Evolutionary conservation across 2,329 filamentous ascomycete species (phyloP).

Genomic region (Ophiosphaerella korrae): DNA sequence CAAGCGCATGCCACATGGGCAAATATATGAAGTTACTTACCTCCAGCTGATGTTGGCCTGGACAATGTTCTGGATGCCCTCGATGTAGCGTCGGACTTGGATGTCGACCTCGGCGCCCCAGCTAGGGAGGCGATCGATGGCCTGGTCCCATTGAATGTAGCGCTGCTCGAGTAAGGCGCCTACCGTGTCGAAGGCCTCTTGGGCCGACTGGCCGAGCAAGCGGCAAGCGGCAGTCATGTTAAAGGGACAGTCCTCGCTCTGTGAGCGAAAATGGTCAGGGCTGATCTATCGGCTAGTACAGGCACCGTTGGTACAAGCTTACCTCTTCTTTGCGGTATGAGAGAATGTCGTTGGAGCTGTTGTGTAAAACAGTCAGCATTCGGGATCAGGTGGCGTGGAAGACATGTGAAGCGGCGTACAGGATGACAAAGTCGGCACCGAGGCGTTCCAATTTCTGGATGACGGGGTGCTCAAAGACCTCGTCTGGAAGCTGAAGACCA

Average conservation of each 20-base stretch:
- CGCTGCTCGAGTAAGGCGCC: constrained; percentile 1
- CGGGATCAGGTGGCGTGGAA: not conserved
- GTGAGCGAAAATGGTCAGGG: not conserved
- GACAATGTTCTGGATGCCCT: constrained; percentile 2
- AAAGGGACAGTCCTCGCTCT: constrained; percentile 2
- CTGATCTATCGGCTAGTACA: not conserved
- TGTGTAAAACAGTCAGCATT: not conserved
- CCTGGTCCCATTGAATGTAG: constrained; percentile 3
- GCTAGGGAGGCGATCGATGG: not conserved
- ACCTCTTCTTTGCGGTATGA: constrained; percentile 5
- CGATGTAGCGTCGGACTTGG: constrained; percentile 1
- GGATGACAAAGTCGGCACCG: constrained; percentile 2
- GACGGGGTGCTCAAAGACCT: constrained; percentile 1
- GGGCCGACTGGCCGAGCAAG: not conserved
- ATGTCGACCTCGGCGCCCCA: constrained; percentile 1
- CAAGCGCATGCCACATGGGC: not conserved
- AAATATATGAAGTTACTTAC: not conserved
- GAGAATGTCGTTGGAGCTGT: constrained; percentile 3
- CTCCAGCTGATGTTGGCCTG: constrained; percentile 3
- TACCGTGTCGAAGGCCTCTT: constrained; percentile 2
- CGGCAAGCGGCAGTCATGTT: constrained; percentile 2
- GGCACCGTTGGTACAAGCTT: not conserved
- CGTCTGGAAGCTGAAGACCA: not conserved
- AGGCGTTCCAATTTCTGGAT: not conserved
- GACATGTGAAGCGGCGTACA: constrained; percentile 1